Evolutionary conservation across 2,329 filamentous ascomycete species (phyloP), one percentile per base, ranked within the genome.

Genomic region (Apiospora saccharicola): DNA sequence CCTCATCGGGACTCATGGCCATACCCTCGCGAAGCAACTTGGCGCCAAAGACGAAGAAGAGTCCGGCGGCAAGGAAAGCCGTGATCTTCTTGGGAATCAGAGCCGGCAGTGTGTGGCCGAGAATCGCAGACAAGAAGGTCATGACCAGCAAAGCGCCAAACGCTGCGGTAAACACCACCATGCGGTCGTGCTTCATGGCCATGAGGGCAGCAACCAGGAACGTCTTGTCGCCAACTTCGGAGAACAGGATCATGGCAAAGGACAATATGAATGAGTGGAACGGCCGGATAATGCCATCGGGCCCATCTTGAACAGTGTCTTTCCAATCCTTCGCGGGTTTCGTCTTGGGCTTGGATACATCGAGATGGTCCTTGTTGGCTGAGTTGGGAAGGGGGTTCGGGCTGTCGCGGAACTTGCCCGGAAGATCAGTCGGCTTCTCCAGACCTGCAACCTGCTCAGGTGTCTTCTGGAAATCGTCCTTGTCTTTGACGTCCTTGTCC

Each of bases 171-270:
- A 99, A 99, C 74, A 99, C 96, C 16, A 98, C 89, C 75, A 98
- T 86, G 70, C 96, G 92, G 74, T 96, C 93, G 79, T 99, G 96
- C 81, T 98, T 96, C 96, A 99, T 99, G 16, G 96, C 96, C 96
- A 99, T 99, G 24, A 99, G 90, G 10, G 95, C 96, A 8, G 96
- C 96, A 30, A 99, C 94, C 61, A 99, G 88, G 86, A 99, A 99
- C 0, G 96, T 99, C 85, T 99, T 99, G 89, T 99, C 96, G 75
- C 96, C 96, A 78, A 99, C 91, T 82, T 99, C 96, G 67, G 96
- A 98, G 78, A 98, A 93, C 74, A 98, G 86, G 78, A 99, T 99
- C 96, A 98, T 99, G 72, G 95, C 96, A 73, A 98, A 91, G 22
- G 96, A 97, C 44, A 98, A 91, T 16, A 97, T 80, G 79, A 96